phyloP scores from a whole-genome alignment of 148 eudicot genomes.

The Pouteria glomerata region DNA sequence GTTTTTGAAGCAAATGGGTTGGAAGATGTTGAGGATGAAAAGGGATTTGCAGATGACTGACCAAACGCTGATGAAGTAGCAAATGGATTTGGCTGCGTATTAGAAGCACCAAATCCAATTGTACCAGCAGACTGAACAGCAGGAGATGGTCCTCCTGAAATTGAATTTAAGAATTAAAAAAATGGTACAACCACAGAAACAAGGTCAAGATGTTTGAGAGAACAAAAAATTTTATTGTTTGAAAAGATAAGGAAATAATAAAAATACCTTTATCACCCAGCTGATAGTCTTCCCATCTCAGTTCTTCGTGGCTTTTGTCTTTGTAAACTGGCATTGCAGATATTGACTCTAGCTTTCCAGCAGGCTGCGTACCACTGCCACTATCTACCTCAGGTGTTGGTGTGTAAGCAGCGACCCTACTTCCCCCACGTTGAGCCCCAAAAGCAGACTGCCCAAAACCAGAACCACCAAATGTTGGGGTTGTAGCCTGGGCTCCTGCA shows the following conservation, averaged over 20 bases:
- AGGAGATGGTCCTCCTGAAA: constrained; percentile 82
- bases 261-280: constrained; percentile 81
- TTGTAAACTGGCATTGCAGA: constrained; percentile 92
- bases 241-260: neutral
- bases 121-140: constrained; percentile 58
- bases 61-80: constrained; percentile 53
- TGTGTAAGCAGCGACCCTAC: constrained; percentile 62
- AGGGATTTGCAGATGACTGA: constrained; percentile 64
- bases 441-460: constrained; percentile 63
- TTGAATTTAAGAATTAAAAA: neutral
- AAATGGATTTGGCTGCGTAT: constrained; percentile 45
- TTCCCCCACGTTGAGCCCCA: constrained; percentile 77
- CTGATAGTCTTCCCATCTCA: constrained; percentile 98
- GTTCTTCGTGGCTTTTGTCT: constrained; percentile 95
- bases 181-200: neutral
- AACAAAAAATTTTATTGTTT: too few relatives aligned
- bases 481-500: constrained; percentile 67
- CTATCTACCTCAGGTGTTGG: constrained; percentile 60
- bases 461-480: constrained; percentile 53
- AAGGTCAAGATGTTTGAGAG: too few relatives aligned
- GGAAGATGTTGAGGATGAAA: constrained; percentile 55
- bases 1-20: constrained; percentile 71
- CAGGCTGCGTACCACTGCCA: constrained; percentile 35
- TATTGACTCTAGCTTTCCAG: constrained; percentile 82
- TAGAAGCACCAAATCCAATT: constrained; percentile 39